Evolutionary conservation across 176 grass and related monocot species (phyloP).

Genomic region (Areca catechu): DNA sequence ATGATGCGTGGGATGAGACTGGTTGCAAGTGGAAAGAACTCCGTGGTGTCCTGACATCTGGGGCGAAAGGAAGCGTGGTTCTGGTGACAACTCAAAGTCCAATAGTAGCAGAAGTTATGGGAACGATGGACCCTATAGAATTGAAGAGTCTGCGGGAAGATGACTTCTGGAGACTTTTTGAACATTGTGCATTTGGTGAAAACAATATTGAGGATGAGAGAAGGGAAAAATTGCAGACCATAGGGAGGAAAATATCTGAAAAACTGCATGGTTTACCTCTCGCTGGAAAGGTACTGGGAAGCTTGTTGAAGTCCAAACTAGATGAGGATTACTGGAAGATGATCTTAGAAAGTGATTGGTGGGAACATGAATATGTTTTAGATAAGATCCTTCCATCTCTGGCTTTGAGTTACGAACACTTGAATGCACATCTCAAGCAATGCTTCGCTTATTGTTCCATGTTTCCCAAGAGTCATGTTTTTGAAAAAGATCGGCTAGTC

Average conservation of each 20-base stretch:
- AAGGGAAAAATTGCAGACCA: no score
- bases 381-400: slow-evolving; percentile 23
- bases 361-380: neutral
- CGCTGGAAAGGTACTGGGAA: slow-evolving; percentile 24
- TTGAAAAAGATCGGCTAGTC: no score
- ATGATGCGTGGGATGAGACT: no score
- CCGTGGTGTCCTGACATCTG: neutral
- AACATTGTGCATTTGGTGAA: neutral
- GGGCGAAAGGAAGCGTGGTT: slow-evolving; percentile 4
- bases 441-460: no score
- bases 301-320: neutral
- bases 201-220: no score
- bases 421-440: no score
- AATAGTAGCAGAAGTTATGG: slow-evolving; percentile 18
- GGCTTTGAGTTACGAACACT: neutral
- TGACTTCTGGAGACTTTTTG: slow-evolving; percentile 24
- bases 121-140: slow-evolving; percentile 16
- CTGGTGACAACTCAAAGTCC: slow-evolving; percentile 28
- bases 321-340: no score
- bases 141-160: slow-evolving; percentile 8
- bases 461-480: no score
- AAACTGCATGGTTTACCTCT: neutral
- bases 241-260: no score
- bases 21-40: no score
- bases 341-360: no score